A percentile compares a stretch with the other conserved stretches of the same genome.
Evolutionary conservation across 2,329 filamentous ascomycete species (phyloP).

Genomic region (Karstenula rhodostoma): DNA sequence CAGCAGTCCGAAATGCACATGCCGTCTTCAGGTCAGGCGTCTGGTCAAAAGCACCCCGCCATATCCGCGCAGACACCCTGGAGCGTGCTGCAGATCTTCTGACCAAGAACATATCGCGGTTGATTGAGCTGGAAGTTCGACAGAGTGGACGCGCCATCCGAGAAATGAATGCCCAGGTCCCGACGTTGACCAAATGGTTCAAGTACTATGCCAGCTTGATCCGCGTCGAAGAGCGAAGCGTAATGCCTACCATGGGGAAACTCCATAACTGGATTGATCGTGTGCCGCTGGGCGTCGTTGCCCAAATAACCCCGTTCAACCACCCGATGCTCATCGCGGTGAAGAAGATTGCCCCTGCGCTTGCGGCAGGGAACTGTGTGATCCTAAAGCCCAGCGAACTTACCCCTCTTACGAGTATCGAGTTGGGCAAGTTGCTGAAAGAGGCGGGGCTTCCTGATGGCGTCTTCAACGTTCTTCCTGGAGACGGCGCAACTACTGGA

Average conservation of each 20-base stretch:
- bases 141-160: constrained; percentile 74
- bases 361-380: constrained; percentile 48
- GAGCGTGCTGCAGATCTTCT: constrained; percentile 67
- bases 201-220: constrained; percentile 74
- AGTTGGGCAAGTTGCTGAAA: constrained; percentile 47
- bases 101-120: constrained; percentile 58
- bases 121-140: constrained; percentile 70
- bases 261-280: constrained; percentile 55
- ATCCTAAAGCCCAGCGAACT: constrained; percentile 50
- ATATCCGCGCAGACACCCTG: constrained; percentile 68
- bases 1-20: constrained; percentile 55
- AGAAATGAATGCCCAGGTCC: constrained; percentile 75
- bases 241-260: constrained; percentile 70
- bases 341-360: constrained; percentile 50
- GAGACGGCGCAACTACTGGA: constrained; percentile 44
- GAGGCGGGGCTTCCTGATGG: constrained; percentile 50
- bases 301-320: constrained; percentile 51
- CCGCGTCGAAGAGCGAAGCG: constrained; percentile 71
- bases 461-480: constrained; percentile 46
- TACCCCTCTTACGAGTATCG: constrained; percentile 47
- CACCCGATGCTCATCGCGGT: constrained; percentile 52
- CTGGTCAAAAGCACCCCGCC: constrained; percentile 66
- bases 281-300: constrained; percentile 48
- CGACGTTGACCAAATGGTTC: constrained; percentile 73
- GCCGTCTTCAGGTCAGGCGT: constrained; percentile 58